Base-by-base conservation (phyloP, 1,139 yeast genomes). In the Eremothecium coryli region DNA sequence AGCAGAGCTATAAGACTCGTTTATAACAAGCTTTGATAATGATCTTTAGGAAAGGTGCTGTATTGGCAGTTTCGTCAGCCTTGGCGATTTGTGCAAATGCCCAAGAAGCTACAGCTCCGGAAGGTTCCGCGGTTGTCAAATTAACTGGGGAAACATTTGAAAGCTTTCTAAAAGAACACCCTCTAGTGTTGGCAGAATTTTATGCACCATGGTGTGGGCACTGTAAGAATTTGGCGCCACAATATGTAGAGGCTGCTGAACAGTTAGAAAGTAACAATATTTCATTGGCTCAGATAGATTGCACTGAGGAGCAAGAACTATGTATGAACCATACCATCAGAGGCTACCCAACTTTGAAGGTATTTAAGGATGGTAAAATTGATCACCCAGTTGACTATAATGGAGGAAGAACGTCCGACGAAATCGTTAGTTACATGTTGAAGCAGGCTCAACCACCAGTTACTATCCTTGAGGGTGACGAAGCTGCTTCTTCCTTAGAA, bases 161-260 rank as follows among this genome's bases (percentile, higher is more conserved):
- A 42, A 61, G 69, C 16, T 85, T 82, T 60, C 62, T 90, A 43
- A 64, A 65, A 31, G 74, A 71, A 38, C 80, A 86, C 62, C 81
- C 88, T 21, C 68, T 88, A 49, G 93, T 86, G 17, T 69, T 90
- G 49, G 90, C 95, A 25, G 97, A 90, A 67, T 90, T 90, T 67
- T 90, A 77, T 60, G 98, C 98, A 20, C 97, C 98, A 56, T 90
- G 98, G 98, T 90, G 98, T 70, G 98, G 98, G 15, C 95, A 90
- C 66, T 90, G 98, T 71, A 86, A 90, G 70, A 75, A 75, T 41
- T 70, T 90, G 48, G 97, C 90, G 15, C 98, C 98, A 35, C 90
- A 90, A 62, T 88, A 73, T 57, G 73, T 81, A 47, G 62, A 71
- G 52, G 98, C 97, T 35, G 96, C 98, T 36, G 80, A 82, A 45